These are phyloP conservation scores for Annulohypoxylon maeteangense DNA, from an alignment of 495 filamentous ascomycete genomes.

Conservation along the genomic window DNA sequence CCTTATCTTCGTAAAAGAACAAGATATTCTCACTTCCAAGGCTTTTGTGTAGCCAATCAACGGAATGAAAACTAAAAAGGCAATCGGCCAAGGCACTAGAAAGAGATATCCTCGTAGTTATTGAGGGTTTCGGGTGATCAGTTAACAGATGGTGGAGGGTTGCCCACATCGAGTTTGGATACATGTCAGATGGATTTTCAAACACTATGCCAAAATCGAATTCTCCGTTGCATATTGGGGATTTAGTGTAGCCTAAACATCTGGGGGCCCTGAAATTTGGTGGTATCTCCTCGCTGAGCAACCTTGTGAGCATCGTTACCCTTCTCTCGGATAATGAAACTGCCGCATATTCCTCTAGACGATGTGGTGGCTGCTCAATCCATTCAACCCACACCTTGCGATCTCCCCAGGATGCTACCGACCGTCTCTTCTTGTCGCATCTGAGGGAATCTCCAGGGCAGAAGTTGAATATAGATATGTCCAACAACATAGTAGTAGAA, in stretches of 20 bases:
- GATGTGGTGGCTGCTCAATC: neutral
- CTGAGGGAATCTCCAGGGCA: neutral
- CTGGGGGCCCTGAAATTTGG: neutral
- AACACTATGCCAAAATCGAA: neutral
- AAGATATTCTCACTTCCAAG: constrained; percentile 64
- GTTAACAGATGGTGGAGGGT: constrained; percentile 6
- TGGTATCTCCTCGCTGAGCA: neutral
- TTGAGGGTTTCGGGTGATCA: neutral
- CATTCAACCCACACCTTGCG: constrained; percentile 19
- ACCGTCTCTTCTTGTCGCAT: neutral
- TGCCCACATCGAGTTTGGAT: neutral
- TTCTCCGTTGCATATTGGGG: neutral
- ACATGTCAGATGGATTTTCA: neutral
- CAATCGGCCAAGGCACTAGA: neutral
- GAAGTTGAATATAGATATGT: neutral
- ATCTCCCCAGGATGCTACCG: neutral
- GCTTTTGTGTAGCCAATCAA: constrained; percentile 69
- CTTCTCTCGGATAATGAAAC: neutral
- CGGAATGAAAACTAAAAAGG: constrained; percentile 56
- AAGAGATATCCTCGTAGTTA: neutral
- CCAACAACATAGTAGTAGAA: neutral
- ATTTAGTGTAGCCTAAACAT: constrained; percentile 16
- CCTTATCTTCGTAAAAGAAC: constrained; percentile 51
- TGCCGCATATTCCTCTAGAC: neutral
- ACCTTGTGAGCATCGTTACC: neutral